Base-by-base conservation (phyloP, 495 filamentous ascomycete species). In the Hypomontagnella submonticulosa region DNA sequence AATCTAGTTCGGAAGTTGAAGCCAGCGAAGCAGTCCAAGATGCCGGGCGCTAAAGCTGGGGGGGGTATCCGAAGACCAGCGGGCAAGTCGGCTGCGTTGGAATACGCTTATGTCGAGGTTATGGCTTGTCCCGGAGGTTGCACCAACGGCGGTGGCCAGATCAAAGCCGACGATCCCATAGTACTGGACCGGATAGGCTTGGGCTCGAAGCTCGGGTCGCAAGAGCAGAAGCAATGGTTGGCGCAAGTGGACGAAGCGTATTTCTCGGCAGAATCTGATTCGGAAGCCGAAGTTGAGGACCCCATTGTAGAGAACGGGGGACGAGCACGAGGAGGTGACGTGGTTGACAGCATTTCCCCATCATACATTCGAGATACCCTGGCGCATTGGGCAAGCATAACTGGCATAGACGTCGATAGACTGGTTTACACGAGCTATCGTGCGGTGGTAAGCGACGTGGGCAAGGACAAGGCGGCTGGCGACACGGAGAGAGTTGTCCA, bases 51-150 rank as follows among this genome's bases (percentile, higher is more conserved):
- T 6, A 90, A 81, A 61, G 72, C 77, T 1, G 70, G 74, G 32
- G 79, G 77, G 1, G 74, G 75, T 8, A 76, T 81, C 16, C 74
- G 86, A 67, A 79, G 78, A 67, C 74, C 83, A 60, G 67, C 79
- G 61, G 74, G 75, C 7, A 79, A 78, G 57, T 42, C 75, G 10
- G 54, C 69, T 2, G 77, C 79, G 11, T 74, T 83, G 4, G 90
- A 95, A 10, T 93, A 91, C 71, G 86, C 87, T 18, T 98, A 96
- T 76, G 91, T 99, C 9, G 95, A 99, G 72, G 96, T 99, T 33
- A 99, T 99, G 95, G 95, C 95, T 23, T 99, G 95, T 77, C 95
- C 95, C 0, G 95, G 96, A 8, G 95, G 95, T 0, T 99, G 95
- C 75, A 99, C 95, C 47, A 99, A 98, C 71, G 95, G 95, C 0